phyloP scores from a whole-genome alignment of 768 basidiomycete genomes.

The Mycena leptocephala region DNA sequence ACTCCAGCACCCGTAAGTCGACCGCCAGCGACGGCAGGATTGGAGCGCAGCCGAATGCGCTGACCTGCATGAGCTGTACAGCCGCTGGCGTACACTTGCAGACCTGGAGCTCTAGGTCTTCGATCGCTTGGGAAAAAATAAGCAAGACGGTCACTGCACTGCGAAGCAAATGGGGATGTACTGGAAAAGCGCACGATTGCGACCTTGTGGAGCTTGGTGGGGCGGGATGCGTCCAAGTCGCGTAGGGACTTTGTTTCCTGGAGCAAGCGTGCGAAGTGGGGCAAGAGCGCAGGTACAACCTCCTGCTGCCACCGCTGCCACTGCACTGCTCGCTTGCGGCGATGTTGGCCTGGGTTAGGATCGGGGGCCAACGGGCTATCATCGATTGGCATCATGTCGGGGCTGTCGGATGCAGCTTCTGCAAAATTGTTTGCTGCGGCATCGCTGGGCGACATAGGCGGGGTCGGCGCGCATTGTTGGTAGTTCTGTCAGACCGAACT shows the following conservation, averaged over 20 bases:
- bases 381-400: too few relatives aligned
- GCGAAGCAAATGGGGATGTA: too few relatives aligned
- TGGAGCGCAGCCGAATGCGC: conserved; percentile 1
- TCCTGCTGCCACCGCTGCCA: neutral
- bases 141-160: too few relatives aligned
- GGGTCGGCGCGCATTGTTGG: too few relatives aligned
- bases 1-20: neutral
- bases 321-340: neutral
- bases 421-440: too few relatives aligned
- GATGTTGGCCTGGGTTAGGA: neutral
- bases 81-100: neutral
- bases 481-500: too few relatives aligned
- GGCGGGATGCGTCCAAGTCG: neutral
- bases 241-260: neutral
- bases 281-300: neutral
- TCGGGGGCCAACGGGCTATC: neutral
- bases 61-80: neutral
- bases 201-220: too few relatives aligned
- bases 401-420: too few relatives aligned
- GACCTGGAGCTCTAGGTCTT: neutral
- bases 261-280: too few relatives aligned
- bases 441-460: too few relatives aligned
- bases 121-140: too few relatives aligned
- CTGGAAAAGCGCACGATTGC: too few relatives aligned
- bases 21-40: neutral